Evolutionary conservation across 2,329 filamentous ascomycete genomes (phyloP).

Genomic region (Fonsecaea monophora): DNA sequence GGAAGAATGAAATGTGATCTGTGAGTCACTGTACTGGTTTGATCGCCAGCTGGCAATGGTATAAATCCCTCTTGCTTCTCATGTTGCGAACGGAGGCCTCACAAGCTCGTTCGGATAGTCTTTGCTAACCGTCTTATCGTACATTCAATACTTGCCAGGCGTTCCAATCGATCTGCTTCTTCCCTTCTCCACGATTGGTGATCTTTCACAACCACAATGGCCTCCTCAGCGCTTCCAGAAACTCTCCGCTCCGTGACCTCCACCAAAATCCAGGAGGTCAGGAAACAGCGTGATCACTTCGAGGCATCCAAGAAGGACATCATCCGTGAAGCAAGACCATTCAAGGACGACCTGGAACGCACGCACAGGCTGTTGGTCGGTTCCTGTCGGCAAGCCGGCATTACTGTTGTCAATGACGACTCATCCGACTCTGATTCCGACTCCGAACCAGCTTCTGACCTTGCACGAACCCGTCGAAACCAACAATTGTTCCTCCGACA

Average conservation of each 20-base stretch:
- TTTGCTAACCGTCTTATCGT: neutral
- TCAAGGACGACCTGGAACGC: conserved; percentile 43
- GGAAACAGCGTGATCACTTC: conserved; percentile 59
- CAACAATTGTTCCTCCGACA: conserved; percentile 62
- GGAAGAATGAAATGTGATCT: neutral
- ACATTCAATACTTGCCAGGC: neutral
- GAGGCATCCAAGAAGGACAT: conserved; percentile 55
- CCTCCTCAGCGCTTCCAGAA: conserved; percentile 54
- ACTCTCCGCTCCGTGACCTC: conserved; percentile 63
- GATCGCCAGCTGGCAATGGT: conserved; percentile 1
- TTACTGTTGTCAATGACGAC: conserved; percentile 47
- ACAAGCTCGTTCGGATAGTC: neutral
- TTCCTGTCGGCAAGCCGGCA: conserved; percentile 48
- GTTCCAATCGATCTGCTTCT: neutral
- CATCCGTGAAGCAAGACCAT: conserved; percentile 44
- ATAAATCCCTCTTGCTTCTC: neutral
- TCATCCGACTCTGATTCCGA: conserved; percentile 38
- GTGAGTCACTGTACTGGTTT: conserved; percentile 11
- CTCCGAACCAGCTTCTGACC: conserved; percentile 35
- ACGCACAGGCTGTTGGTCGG: conserved; percentile 48
- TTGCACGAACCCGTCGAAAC: conserved; percentile 46
- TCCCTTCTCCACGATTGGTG: neutral
- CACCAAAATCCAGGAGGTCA: conserved; percentile 64
- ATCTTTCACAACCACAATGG: conserved; percentile 18
- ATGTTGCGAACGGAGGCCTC: neutral